Evolutionary conservation across 2,329 filamentous ascomycete genomes (phyloP).

Genomic region (Paecilomyces fulvus): DNA sequence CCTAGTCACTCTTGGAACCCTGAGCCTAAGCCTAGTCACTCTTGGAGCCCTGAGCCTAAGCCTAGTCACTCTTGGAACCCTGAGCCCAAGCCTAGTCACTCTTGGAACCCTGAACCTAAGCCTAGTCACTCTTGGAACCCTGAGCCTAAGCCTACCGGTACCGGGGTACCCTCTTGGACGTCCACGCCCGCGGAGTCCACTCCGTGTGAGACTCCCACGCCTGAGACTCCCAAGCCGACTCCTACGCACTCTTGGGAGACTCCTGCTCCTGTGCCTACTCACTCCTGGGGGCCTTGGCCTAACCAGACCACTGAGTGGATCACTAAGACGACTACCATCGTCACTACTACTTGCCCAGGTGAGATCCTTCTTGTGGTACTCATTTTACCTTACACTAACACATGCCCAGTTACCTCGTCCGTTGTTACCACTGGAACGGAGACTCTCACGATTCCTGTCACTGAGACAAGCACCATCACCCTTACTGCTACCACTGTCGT

Average conservation of each 20-base stretch:
- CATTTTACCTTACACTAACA: background rate
- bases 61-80: no score
- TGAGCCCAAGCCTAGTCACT: no score
- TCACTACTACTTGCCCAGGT: constrained; percentile 28
- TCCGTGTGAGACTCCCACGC: background rate
- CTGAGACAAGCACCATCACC: constrained; percentile 5
- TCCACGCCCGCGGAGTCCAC: background rate
- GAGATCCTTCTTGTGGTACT: constrained; percentile 7
- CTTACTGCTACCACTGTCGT: constrained; percentile 4
- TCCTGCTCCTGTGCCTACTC: background rate
- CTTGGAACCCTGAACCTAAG: no score
- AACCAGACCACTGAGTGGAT: constrained; percentile 1
- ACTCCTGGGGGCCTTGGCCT: constrained; percentile 5
- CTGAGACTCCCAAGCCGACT: background rate
- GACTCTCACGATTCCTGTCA: constrained; percentile 8
- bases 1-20: no score
- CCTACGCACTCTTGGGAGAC: background rate
- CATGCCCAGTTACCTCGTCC: constrained; percentile 17
- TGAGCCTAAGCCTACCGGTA: no score
- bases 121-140: no score
- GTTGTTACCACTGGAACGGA: constrained; percentile 8
- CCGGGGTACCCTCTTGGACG: no score
- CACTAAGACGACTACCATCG: constrained; percentile 18
- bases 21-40: no score
- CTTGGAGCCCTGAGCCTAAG: no score